Conservation (phyloP, 1,284 basidiomycete species). For the Cerioporus squamosus region DNA sequence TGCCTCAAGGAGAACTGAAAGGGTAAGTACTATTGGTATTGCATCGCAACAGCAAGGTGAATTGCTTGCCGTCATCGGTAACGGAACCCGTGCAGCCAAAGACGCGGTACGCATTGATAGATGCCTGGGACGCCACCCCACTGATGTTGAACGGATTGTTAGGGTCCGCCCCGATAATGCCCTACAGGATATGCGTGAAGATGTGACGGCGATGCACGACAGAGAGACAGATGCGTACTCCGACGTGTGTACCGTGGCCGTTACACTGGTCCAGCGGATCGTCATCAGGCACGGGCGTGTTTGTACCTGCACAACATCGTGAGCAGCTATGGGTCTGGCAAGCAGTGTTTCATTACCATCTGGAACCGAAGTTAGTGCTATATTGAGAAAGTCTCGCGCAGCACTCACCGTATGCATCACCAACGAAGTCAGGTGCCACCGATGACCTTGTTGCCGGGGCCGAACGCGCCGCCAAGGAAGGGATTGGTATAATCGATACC, state of each 20-base stretch:
- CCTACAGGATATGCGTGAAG: constrained; percentile 34
- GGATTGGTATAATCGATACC: constrained; percentile 67
- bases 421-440: constrained; percentile 61
- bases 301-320: constrained; percentile 36
- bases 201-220: too few relatives aligned
- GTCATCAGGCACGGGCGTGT: constrained; percentile 48
- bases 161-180: constrained; percentile 66
- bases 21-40: not conserved
- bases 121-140: constrained; percentile 53
- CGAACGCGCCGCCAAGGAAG: constrained; percentile 65
- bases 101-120: constrained; percentile 49
- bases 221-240: constrained; percentile 36
- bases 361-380: not conserved
- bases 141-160: constrained; percentile 59
- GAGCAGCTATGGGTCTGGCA: not conserved
- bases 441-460: constrained; percentile 61
- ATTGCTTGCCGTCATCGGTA: constrained; percentile 47
- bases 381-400: not conserved
- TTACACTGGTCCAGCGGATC: constrained; percentile 54
- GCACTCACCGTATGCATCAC: constrained; percentile 41
- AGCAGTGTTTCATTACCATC: constrained; percentile 5
- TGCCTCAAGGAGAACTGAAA: constrained; percentile 52
- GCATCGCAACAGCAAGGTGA: too few relatives aligned
- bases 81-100: constrained; percentile 52
- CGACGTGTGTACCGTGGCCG: constrained; percentile 68